Evolutionary conservation across 192 early-diverging fungal genomes (phyloP), one percentile per base, ranked within the genome.

Genomic region (Coemansia sp.): DNA sequence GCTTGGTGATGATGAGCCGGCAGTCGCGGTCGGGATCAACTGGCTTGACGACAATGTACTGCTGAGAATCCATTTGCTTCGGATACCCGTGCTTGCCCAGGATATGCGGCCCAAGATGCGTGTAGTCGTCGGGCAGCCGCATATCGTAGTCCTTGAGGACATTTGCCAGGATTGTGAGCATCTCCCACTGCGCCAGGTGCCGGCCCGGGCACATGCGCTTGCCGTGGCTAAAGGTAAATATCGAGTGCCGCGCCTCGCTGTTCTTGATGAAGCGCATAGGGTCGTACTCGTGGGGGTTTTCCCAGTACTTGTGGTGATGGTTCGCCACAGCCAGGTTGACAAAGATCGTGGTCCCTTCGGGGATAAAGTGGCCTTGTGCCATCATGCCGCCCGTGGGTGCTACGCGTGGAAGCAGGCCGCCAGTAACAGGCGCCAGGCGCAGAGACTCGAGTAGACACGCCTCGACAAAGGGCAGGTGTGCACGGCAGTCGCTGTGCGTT

Each of bases 1-100:
- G 45, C 20, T 21, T 47, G 36, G 56, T 46, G 51, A 55, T 47
- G 7, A 51, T 6, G 8, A 51, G 4, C n/a, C 60, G 55, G 22
- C 67, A 70, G 50, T 63, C 60, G 18, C 60, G 51, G 14, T 62
- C 45, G 4, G 51, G 40, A 4, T 56, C 43, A 3, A 48, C 35
- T 5, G 61, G 68, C 40, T 59, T 64, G 23, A 60, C 48, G n/a
- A 72, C 52, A 19, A 64, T 72, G 29, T 52, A 64, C 53, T 72
- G 61, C 16, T 50, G 47, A 17, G 56, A 34, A 22, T 64, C 48
- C 61, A 67, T 67, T 10, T 34, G 50, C 37, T 38, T 51, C 25
- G 64, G 64, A 27, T 56, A 59, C n/a, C 68, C 68, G 30, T 62
- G 35, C 54, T 58, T 50, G 44, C 63, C 53, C 1, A 62, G 45